A percentile compares a stretch with the other conserved stretches of the same genome.
These are phyloP conservation scores for Citrullus mucosospermus DNA, from an alignment of 306 rosid species.

Conservation along the genomic window DNA sequence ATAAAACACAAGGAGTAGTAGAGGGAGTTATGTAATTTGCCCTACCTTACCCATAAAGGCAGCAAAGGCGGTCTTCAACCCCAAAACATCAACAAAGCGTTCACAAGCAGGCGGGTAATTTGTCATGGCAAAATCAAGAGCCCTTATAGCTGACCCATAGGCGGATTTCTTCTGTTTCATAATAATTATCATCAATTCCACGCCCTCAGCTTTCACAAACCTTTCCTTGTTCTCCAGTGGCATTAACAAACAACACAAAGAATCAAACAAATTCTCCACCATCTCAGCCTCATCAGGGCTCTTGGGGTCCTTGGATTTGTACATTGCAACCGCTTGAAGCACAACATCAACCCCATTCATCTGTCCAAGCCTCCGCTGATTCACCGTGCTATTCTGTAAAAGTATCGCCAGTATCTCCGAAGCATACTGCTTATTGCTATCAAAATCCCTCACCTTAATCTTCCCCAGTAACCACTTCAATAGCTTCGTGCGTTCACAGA, in stretches of 20 bases:
- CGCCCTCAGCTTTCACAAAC: slow-evolving; percentile 94
- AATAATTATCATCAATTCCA: slow-evolving; percentile 87
- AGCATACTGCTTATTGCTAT: slow-evolving; percentile 77
- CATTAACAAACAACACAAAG: slow-evolving; percentile 89
- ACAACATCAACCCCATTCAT: slow-evolving; percentile 93
- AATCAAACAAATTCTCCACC: slow-evolving; percentile 88
- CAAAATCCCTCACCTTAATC: slow-evolving; percentile 87
- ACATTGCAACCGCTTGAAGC: slow-evolving; percentile 95
- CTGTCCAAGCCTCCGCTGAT: slow-evolving; percentile 79
- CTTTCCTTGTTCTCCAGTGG: slow-evolving; percentile 89
- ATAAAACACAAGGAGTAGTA: background rate
- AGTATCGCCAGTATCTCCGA: slow-evolving; percentile 85
- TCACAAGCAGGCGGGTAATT: slow-evolving; percentile 92
- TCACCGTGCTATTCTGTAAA: slow-evolving; percentile 63
- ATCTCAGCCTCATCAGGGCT: slow-evolving; percentile 82
- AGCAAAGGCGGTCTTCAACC: slow-evolving; percentile 89
- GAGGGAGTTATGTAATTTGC: background rate
- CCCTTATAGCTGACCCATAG: slow-evolving; percentile 85
- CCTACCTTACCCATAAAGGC: slow-evolving; percentile 99
- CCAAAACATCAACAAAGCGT: slow-evolving; percentile 90
- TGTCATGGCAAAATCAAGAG: slow-evolving; percentile 94
- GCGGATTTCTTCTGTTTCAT: slow-evolving; percentile 96
- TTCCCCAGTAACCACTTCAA: slow-evolving; percentile 79
- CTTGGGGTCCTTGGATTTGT: slow-evolving; percentile 81
- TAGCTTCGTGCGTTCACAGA: slow-evolving; percentile 71